Conservation (phyloP, 2,329 filamentous ascomycete genomes). For the Alternaria infectoria region DNA sequence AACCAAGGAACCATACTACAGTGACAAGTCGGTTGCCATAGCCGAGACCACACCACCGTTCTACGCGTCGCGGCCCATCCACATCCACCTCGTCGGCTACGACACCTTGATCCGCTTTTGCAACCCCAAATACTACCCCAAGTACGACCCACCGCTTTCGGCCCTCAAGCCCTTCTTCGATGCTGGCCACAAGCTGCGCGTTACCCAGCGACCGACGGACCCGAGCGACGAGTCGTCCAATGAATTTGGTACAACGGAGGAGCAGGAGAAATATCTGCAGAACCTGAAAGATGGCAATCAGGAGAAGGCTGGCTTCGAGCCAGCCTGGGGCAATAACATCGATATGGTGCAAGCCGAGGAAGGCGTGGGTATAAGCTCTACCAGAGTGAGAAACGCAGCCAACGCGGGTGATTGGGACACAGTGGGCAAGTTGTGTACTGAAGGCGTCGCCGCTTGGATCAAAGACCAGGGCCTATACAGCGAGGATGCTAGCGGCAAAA, state of each 20-base stretch:
- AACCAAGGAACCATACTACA: slow-evolving; percentile 75
- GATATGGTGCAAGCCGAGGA: slow-evolving; percentile 63
- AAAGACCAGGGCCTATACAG: slow-evolving; percentile 63
- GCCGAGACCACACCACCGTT: slow-evolving; percentile 45
- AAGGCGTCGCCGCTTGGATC: slow-evolving; percentile 65
- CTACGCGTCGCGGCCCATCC: slow-evolving; percentile 51
- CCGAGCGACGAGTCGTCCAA: slow-evolving; percentile 52
- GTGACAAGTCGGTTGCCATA: slow-evolving; percentile 71
- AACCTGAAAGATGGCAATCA: slow-evolving; percentile 56
- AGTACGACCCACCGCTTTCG: slow-evolving; percentile 54
- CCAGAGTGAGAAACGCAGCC: slow-evolving; percentile 66
- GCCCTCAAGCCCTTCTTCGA: slow-evolving; percentile 70
- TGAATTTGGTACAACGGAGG: slow-evolving; percentile 63
- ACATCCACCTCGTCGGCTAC: slow-evolving; percentile 75
- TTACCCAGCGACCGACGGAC: slow-evolving; percentile 64
- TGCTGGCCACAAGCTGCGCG: slow-evolving; percentile 63
- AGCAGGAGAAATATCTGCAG: slow-evolving; percentile 63
- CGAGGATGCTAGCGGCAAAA: slow-evolving; percentile 44
- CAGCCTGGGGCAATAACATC: slow-evolving; percentile 66
- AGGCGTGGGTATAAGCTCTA: slow-evolving; percentile 61
- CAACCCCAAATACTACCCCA: slow-evolving; percentile 72
- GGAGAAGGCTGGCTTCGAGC: slow-evolving; percentile 61
- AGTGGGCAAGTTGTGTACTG: slow-evolving; percentile 63
- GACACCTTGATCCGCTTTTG: slow-evolving; percentile 78
- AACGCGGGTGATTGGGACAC: slow-evolving; percentile 54